Percentiles rank a stretch among this genome's conserved stretches.
These are phyloP conservation scores for Metarhizium anisopliae DNA, from an alignment of 2,329 filamentous ascomycete species.

Conservation along the genomic window DNA sequence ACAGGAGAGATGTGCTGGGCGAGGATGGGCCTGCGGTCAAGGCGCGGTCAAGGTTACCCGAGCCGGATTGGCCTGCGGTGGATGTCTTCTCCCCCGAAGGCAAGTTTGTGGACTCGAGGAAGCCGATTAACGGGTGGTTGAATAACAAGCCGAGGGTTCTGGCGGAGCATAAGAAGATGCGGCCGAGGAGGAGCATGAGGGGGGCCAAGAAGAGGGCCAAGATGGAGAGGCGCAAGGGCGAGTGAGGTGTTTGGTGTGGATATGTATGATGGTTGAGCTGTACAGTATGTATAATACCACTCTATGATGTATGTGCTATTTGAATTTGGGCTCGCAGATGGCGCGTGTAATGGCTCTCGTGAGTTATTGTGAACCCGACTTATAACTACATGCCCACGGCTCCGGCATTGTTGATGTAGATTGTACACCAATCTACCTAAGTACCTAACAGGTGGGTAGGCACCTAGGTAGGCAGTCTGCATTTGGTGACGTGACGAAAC, in stretches of 20 bases:
- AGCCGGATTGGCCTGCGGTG: constrained; percentile 55
- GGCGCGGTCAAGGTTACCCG: constrained; percentile 5
- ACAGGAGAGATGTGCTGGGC: constrained; percentile 13
- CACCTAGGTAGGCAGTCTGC: too few species aligned
- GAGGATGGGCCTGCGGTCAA: not conserved
- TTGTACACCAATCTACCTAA: too few species aligned
- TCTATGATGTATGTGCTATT: too few species aligned
- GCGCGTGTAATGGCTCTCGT: constrained; percentile 34
- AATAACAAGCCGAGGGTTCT: constrained; percentile 47
- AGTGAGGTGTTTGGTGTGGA: not conserved
- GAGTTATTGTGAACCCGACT: not conserved
- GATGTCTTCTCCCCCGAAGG: constrained; percentile 83
- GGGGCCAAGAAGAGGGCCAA: constrained; percentile 38
- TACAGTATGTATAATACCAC: too few species aligned
- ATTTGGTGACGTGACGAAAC: too few species aligned
- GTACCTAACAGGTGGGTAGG: too few species aligned
- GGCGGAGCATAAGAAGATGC: constrained; percentile 36
- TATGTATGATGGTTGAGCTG: too few species aligned
- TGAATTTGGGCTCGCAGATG: too few species aligned
- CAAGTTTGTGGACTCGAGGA: constrained; percentile 60
- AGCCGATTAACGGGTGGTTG: constrained; percentile 64
- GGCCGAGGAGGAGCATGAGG: constrained; percentile 65
- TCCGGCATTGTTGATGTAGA: too few species aligned
- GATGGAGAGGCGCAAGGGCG: constrained; percentile 16
- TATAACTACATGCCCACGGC: too few species aligned